phyloP scores from a whole-genome alignment of 2,329 filamentous ascomycete species.

The Cladophialophora exuberans region DNA sequence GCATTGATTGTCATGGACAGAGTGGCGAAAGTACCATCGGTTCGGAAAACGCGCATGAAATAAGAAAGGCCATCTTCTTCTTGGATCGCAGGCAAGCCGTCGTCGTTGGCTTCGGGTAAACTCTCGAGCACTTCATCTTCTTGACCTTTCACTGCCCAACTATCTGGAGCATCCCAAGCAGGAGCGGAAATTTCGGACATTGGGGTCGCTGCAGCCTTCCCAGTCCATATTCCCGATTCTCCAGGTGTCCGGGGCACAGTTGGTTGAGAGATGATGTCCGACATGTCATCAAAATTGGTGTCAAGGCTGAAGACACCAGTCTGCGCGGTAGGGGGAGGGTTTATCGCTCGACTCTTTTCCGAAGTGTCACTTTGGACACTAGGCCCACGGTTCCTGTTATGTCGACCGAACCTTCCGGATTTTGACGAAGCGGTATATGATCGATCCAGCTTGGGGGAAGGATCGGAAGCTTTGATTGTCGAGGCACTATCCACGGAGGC shows the following conservation, averaged over 20 bases:
- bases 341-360: conserved; percentile 54
- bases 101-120: conserved; percentile 59
- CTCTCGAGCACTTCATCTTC: conserved; percentile 42
- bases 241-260: conserved; percentile 67
- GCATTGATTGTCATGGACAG: conserved; percentile 82
- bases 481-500: conserved; percentile 37
- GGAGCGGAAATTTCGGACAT: conserved; percentile 50
- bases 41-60: conserved; percentile 93
- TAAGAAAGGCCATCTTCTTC: conserved; percentile 78
- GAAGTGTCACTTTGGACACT: conserved; percentile 47
- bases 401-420: conserved; percentile 27
- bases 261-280: conserved; percentile 78
- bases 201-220: conserved; percentile 38
- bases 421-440: conserved; percentile 32
- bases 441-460: conserved; percentile 33
- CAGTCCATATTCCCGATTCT: conserved; percentile 38
- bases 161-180: conserved; percentile 91
- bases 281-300: conserved; percentile 87
- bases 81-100: conserved; percentile 66
- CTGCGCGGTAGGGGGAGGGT: conserved; percentile 41
- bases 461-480: conserved; percentile 35
- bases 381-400: conserved; percentile 25
- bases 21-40: conserved; percentile 92
- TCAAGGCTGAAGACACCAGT: conserved; percentile 76
- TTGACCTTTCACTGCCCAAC: conserved; percentile 83